Evolutionary conservation across 345 rosid species (phyloP), one percentile per base, ranked within the genome.

Genomic region (Mangifera indica): DNA sequence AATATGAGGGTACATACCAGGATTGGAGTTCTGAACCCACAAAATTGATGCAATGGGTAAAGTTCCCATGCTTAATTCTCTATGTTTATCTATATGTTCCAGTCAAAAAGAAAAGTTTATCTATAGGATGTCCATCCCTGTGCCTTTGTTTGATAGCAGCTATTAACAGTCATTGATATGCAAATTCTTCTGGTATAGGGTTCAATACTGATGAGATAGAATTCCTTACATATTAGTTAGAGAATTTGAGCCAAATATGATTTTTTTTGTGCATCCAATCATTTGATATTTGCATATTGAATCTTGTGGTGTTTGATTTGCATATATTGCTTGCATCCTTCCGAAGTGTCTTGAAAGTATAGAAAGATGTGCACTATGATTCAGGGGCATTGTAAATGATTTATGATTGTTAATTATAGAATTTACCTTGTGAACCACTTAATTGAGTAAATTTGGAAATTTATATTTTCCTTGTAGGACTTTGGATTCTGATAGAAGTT

Each of bases 1-100:
- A 89, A 67, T 85, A 86, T 58, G 99, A 93, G 83, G 98, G 86
- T 54, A 80, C 97, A 2, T 88, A 85, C 82, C 89, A 86, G 49
- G 93, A 92, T 24, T 96, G 98, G 98, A 87, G 76, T 81, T 80
- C 86, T 7, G 99, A 93, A 61, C 94, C 91, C 45, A 81, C 89
- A 18, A 96, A 96, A 75, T 81, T 91, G 81, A 78, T 82, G 64
- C 92, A 96, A n/a, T 93, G 99, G 97, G 98, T 96, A 86, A 66
- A 74, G 18, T 51, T 74, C 73, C 79, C 29, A 10, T 66, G 8
- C n/a, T 53, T 45, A 6, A 3, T 59, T 17, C n/a, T n/a, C n/a
- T n/a, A n/a, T 57, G 8, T 60, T 8, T 56, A 4, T 34, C 37
- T 3, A 34, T 34, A 34, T 5, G 4, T 34, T 34, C 37, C 37